Evolutionary conservation across 2,329 filamentous ascomycete species (phyloP).

Genomic region (Aureobasidium uvarum): DNA sequence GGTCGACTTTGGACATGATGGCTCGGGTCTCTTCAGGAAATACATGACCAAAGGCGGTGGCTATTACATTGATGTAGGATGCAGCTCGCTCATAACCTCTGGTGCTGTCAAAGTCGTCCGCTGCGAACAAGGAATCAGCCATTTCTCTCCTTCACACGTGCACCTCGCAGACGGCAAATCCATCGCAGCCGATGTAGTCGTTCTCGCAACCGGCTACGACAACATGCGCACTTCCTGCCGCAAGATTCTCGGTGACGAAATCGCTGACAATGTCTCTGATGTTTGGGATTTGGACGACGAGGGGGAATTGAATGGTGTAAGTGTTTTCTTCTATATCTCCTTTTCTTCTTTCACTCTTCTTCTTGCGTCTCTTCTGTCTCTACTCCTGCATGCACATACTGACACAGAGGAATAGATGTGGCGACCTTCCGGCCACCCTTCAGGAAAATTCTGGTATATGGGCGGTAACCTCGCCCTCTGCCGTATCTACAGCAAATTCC

Average conservation of each 20-base stretch:
- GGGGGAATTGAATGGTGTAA: conserved; percentile 37
- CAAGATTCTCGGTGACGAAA: conserved; percentile 60
- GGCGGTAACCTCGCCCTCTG: conserved; percentile 41
- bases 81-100: conserved; percentile 59
- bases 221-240: conserved; percentile 65
- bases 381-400: neutral
- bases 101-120: conserved; percentile 62
- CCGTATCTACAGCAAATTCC: conserved; percentile 39
- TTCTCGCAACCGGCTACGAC: conserved; percentile 57
- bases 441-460: conserved; percentile 41
- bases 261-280: conserved; percentile 58
- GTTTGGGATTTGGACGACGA: conserved; percentile 45
- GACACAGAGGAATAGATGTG: conserved; percentile 38
- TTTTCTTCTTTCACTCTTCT: neutral
- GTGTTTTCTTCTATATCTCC: conserved; percentile 14
- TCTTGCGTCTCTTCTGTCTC: neutral
- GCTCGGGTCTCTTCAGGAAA: conserved; percentile 58
- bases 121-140: conserved; percentile 50
- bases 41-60: conserved; percentile 65
- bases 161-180: conserved; percentile 53
- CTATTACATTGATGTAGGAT: conserved; percentile 69
- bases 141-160: conserved; percentile 49
- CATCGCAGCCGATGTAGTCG: conserved; percentile 61
- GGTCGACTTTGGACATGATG: conserved; percentile 58
- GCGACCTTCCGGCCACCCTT: conserved; percentile 42